These are phyloP conservation scores for Pterocarpus santalinus DNA, from an alignment of 306 rosid species.

Conservation along the genomic window DNA sequence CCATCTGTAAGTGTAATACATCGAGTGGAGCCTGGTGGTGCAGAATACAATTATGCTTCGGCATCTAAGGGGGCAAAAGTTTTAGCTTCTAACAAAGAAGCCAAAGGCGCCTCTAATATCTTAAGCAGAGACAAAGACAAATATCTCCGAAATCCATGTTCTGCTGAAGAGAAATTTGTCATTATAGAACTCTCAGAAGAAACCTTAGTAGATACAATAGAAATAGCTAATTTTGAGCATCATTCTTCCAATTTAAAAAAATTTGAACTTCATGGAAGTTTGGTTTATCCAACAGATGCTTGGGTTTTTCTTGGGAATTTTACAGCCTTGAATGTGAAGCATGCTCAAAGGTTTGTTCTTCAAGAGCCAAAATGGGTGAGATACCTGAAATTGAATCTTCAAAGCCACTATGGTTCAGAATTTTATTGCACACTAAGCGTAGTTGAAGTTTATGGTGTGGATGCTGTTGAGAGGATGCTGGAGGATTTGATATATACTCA, in stretches of 20 bases:
- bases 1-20: constrained; percentile 70
- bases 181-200: constrained; percentile 95
- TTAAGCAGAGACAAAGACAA: constrained; percentile 88
- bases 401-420: constrained; percentile 87
- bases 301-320: constrained; percentile 88
- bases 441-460: constrained; percentile 88
- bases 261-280: constrained; percentile 84
- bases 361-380: constrained; percentile 97
- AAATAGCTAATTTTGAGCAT: constrained; percentile 93
- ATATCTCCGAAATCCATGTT: constrained; percentile 96
- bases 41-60: constrained; percentile 90
- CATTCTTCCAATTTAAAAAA: constrained; percentile 88
- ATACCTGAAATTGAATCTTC: constrained; percentile 85
- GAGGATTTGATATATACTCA: constrained; percentile 84
- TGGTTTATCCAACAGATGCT: constrained; percentile 85
- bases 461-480: constrained; percentile 96
- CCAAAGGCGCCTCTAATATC: constrained; percentile 93
- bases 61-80: constrained; percentile 99
- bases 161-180: constrained; percentile 84
- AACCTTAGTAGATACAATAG: constrained; percentile 85
- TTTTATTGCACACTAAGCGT: constrained; percentile 92
- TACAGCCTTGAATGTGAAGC: constrained; percentile 85
- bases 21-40: constrained; percentile 92
- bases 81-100: constrained; percentile 94
- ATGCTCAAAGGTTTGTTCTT: constrained; percentile 76